Percentiles rank a stretch among this genome's conserved stretches.
Evolutionary conservation across 345 rosid genomes (phyloP).

Genomic region (Salix purpurea): DNA sequence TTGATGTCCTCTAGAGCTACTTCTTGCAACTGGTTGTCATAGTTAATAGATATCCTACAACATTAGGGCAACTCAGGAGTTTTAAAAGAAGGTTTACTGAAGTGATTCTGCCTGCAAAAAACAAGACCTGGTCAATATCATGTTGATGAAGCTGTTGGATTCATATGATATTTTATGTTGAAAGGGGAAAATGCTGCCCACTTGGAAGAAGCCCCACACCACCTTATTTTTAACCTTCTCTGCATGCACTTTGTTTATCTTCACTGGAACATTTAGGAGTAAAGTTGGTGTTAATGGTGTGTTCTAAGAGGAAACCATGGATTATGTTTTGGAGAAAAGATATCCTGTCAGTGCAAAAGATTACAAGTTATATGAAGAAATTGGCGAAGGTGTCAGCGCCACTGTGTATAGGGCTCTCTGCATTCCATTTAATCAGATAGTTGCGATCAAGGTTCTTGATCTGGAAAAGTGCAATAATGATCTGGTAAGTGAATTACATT

Average conservation of each 20-base stretch:
- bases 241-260: slow-evolving; percentile 24
- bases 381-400: slow-evolving; percentile 98
- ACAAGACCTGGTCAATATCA: not conserved
- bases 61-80: not conserved
- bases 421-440: slow-evolving; percentile 74
- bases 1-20: too few species aligned
- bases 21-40: too few species aligned
- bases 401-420: slow-evolving; percentile 87
- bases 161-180: slow-evolving; percentile 18
- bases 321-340: slow-evolving; percentile 52
- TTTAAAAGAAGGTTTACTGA: not conserved
- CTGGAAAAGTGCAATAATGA: slow-evolving; percentile 94
- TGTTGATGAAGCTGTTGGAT: slow-evolving; percentile 25
- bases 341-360: slow-evolving; percentile 71
- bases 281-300: slow-evolving; percentile 40
- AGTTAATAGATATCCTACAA: too few species aligned
- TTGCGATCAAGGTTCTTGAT: slow-evolving; percentile 96
- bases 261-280: slow-evolving; percentile 24
- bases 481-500: slow-evolving; percentile 45
- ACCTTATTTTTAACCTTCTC: slow-evolving; percentile 26
- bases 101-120: slow-evolving; percentile 7
- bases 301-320: slow-evolving; percentile 50
- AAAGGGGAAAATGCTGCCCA: slow-evolving; percentile 50
- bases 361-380: slow-evolving; percentile 81
- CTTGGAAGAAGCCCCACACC: slow-evolving; percentile 63